These are phyloP conservation scores for Pelargonium nanum DNA, from an alignment of 345 rosid species.

Conservation along the genomic window DNA sequence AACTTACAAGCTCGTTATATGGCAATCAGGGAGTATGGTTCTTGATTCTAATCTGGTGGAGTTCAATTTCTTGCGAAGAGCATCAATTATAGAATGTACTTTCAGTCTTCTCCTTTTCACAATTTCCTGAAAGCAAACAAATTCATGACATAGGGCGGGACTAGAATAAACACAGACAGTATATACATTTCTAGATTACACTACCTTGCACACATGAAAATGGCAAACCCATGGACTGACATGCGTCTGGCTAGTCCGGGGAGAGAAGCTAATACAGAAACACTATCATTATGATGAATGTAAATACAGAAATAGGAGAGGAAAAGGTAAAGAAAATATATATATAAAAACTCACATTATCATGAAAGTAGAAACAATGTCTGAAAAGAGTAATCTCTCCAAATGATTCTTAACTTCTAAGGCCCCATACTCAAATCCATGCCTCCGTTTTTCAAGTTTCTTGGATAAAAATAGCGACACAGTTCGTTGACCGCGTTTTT, in stretches of 20 bases:
- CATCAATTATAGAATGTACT: conserved; percentile 30
- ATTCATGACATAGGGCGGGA: conserved; percentile 8
- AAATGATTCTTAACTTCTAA: conserved; percentile 64
- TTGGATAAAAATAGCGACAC: conserved; percentile 65
- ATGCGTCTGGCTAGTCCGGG: conserved; percentile 20
- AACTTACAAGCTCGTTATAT: conserved; percentile 54
- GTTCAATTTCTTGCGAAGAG: conserved; percentile 36
- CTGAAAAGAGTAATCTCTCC: conserved; percentile 63
- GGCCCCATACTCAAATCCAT: conserved; percentile 86
- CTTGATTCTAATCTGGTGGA: conserved; percentile 23
- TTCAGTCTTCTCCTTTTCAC: conserved; percentile 43
- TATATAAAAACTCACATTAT: conserved; percentile 53
- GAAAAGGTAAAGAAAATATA: neutral
- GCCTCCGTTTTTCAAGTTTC: conserved; percentile 53
- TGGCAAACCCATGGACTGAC: conserved; percentile 83
- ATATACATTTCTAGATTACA: neutral
- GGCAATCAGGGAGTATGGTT: conserved; percentile 25
- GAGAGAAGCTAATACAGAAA: conserved; percentile 43
- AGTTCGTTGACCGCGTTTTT: conserved; percentile 44
- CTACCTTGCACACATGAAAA: conserved; percentile 70
- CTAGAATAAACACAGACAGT: neutral
- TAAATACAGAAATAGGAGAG: neutral
- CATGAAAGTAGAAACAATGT: conserved; percentile 52
- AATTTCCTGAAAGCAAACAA: conserved; percentile 39
- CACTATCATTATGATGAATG: neutral